Base-by-base conservation (phyloP, 768 basidiomycete genomes). In the Pleurotus giganteus region DNA sequence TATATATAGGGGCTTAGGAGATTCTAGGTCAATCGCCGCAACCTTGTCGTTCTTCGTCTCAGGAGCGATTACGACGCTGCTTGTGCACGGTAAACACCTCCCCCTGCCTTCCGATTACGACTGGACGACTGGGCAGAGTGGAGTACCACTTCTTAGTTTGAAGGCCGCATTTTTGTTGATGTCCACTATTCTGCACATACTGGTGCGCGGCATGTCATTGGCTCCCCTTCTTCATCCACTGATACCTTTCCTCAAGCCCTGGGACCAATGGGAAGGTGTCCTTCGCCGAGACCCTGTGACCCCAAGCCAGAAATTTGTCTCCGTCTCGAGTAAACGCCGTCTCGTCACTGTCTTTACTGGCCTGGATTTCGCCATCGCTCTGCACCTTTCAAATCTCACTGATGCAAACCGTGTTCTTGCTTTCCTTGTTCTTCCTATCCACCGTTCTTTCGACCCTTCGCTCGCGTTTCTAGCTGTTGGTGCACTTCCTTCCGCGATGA, bases 371-470 rank as follows among this genome's bases (percentile, higher is more conserved):
- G 80, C 79, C 0, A 65, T 83, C 39, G 78, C 80, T 1, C 69
- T 85, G 47, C 76, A 73, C 41, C 69, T 86, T 23, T 81, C 82
- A 24, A 78, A 79, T 57, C 73, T 86, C 47, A 76, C 72, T 49
- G 77, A 82, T 55, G 68, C 78, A 9, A 60, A 63, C 13, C 75
- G 77, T 44, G 79, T 86, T 32, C 60, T 82, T 24, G 71, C 74
- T 1, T 86, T 85, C 66, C 71, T 84, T 17, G 60, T 78, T 27
- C 71, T 83, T 21, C 81, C 82, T 5, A 68, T 74, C 43, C 73
- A 76, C 55, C 57, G 59, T 12, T 74, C 76, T 21, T 86, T 84
- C 63, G 82, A 86, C 57, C 77, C 80, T 3, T 82, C 83, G 0
- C 73, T 86, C 39, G 72, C 69, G 19, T 81, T 77, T 60, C 71